A percentile compares a stretch with the other conserved stretches of the same genome.
Evolutionary conservation across 2,329 filamentous ascomycete species (phyloP).

Genomic region (Sordariomycetes sp.): DNA sequence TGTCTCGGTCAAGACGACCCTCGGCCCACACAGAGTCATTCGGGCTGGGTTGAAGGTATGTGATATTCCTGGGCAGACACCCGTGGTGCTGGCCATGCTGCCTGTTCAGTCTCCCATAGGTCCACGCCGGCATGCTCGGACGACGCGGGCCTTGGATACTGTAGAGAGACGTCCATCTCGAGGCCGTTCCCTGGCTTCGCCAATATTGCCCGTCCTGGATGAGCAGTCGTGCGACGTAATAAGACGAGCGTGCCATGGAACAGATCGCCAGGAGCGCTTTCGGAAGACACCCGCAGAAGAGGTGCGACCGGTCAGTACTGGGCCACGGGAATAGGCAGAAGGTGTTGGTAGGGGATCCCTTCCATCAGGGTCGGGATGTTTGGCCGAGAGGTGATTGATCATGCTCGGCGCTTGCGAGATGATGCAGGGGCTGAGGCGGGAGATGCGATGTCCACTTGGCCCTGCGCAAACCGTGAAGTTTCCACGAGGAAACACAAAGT

Average conservation of each 20-base stretch:
- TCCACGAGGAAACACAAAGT: not conserved
- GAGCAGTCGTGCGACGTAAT: not conserved
- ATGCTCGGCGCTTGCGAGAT: not conserved
- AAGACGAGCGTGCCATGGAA: not conserved
- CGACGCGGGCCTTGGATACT: not conserved
- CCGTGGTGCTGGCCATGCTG: not conserved
- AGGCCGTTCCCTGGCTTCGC: not conserved
- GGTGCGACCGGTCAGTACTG: not conserved
- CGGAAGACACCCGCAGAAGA: not conserved
- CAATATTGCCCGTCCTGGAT: not conserved
- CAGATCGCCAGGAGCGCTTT: not conserved
- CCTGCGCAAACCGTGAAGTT: not conserved
- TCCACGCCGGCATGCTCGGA: not conserved
- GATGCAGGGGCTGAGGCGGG: not conserved
- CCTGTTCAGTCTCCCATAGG: not conserved
- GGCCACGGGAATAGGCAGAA: not conserved
- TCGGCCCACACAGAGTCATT: not conserved
- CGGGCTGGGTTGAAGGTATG: not conserved
- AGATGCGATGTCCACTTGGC: not conserved
- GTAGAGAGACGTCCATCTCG: not conserved
- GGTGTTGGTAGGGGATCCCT: not conserved
- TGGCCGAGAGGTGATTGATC: not conserved
- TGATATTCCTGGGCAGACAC: not conserved
- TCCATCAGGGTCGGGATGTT: not conserved
- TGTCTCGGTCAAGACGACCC: not conserved